These are phyloP conservation scores for Wickerhamiella australiensis DNA, from an alignment of 805 yeast genomes.

Conservation along the genomic window DNA sequence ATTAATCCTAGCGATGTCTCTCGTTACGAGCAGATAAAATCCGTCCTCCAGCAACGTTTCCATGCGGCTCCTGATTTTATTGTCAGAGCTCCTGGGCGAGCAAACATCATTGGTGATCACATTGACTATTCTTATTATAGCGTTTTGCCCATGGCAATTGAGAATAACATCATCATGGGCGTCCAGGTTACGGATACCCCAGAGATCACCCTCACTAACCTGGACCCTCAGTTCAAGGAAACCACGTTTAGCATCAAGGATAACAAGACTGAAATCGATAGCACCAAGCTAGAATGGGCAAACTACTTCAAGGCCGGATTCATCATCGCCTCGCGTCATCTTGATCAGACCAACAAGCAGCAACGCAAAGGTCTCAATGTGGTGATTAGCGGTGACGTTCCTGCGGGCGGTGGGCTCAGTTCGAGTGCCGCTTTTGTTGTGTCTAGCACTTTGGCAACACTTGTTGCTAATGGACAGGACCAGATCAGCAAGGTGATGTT, in stretches of 20 bases:
- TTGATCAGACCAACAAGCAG: slow-evolving; percentile 29
- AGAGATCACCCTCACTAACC: slow-evolving; percentile 30
- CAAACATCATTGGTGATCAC: slow-evolving; percentile 64
- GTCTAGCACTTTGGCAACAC: slow-evolving; percentile 45
- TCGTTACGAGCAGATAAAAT: background rate
- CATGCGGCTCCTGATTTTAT: slow-evolving; percentile 33
- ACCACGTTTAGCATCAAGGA: slow-evolving; percentile 15
- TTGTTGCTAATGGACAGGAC: slow-evolving; percentile 40
- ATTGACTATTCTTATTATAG: slow-evolving; percentile 57
- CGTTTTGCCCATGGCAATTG: slow-evolving; percentile 63
- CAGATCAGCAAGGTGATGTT: slow-evolving; percentile 39
- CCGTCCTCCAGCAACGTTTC: background rate
- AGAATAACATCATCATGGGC: slow-evolving; percentile 48
- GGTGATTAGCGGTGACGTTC: slow-evolving; percentile 51
- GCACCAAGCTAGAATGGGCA: slow-evolving; percentile 45
- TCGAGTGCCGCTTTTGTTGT: slow-evolving; percentile 65
- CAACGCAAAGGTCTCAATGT: slow-evolving; percentile 37
- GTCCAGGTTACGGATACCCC: slow-evolving; percentile 21
- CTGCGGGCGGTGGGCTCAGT: slow-evolving; percentile 60
- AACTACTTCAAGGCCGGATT: slow-evolving; percentile 57
- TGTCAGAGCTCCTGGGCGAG: slow-evolving; percentile 63
- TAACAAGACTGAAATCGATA: slow-evolving; percentile 36
- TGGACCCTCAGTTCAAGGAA: slow-evolving; percentile 24
- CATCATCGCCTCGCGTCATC: slow-evolving; percentile 43
- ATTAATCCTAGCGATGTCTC: background rate